Base-by-base conservation (phyloP, 2,329 filamentous ascomycete species). In the Colletotrichum acutatum region DNA sequence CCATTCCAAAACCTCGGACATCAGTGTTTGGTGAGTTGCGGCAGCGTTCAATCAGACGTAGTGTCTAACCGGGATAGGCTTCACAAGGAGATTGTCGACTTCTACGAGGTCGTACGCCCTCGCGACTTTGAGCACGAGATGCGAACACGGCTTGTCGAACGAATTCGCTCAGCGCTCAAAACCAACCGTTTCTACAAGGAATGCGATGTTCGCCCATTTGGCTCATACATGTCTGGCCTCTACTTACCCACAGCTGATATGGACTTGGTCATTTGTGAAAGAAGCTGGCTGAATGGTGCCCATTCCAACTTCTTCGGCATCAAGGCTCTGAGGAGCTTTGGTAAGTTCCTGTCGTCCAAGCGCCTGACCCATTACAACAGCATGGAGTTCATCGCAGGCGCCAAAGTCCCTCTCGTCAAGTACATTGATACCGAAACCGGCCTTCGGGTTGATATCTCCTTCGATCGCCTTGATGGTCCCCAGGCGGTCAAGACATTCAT, bases 351-450 rank as follows among this genome's bases (percentile, higher is more conserved):
- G 2, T 82, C 86, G 30, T 80, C 81, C 1, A 83, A 88, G 26
- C 83, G 86, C 2, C 85, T 97, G 22, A 89, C 92, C 1, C 85
- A 89, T 19, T 79, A 85, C 1, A 84, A 87, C 7, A 87, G 90
- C 2, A 86, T 95, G 37, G 89, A 93, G 76, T 87, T 93, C 42
- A 94, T 99, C 76, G 79, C 88, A 1, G 86, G 88, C 75, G 95
- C 97, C 26, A 95, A 93, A 78, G 95, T 99, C 2, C 97, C 97
- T 0, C 90, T 99, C 66, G 90, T 98, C 83, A 99, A 99, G 82
- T 98, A 94, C 78, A 88, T 94, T 57, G 97, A 99, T 79, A 87
- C 85, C 67, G 78, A 88, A 66, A 98, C 95, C 1, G 92, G 91
- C 14, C 85, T 99, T 66, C 94, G 93, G 76, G 93, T 98, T 14